Evolutionary conservation across 2,329 filamentous ascomycete genomes (phyloP), one percentile per base, ranked within the genome.

Genomic region (Xylariales sp.): DNA sequence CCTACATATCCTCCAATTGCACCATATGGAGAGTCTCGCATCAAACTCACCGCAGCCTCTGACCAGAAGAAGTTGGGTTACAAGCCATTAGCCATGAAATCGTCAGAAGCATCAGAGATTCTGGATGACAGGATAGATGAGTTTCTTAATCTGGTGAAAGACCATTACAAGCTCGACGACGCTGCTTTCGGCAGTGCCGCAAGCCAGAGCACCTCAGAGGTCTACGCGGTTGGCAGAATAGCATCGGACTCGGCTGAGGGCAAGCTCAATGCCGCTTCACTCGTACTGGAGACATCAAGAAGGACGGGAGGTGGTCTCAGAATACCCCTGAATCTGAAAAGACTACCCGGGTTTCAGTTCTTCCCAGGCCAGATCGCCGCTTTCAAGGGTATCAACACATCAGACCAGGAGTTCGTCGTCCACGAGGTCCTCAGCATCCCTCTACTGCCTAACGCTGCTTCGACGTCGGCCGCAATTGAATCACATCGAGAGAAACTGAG

Each of bases 341-440:
- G 75, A 3, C 61, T 95, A 1, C 67, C 72, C 21, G 49, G 76
- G 2, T 93, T 85, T 64, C 84, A 88, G 58, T 88, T 97, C 68
- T 97, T 97, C 59, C 93, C 91, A 0, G 93, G 93, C 5, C 90
- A 97, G 59, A 88, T 97, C 39, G 88, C 95, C 21, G 93, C 91
- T 5, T 65, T 97, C 20, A 77, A 77, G 46, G 93, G 93, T 6
- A 88, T 82, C 52, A 98, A 98, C 59, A 82, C 88, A 15, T 88
- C 88, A 1, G 91, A 91, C 0, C 76, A 82, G 27, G 84, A 86
- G 53, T 96, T 97, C 52, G 76, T 82, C 1, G 88, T 93, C 22
- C 81, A 77, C 24, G 82, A 96, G 55, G 65, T 93, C 3, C 71
- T 97, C 5, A 70, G 82, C 1, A 66, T 88, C 3, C 93, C 93